Base-by-base conservation (phyloP, 768 basidiomycete species). In the Scleroderma citrinum region DNA sequence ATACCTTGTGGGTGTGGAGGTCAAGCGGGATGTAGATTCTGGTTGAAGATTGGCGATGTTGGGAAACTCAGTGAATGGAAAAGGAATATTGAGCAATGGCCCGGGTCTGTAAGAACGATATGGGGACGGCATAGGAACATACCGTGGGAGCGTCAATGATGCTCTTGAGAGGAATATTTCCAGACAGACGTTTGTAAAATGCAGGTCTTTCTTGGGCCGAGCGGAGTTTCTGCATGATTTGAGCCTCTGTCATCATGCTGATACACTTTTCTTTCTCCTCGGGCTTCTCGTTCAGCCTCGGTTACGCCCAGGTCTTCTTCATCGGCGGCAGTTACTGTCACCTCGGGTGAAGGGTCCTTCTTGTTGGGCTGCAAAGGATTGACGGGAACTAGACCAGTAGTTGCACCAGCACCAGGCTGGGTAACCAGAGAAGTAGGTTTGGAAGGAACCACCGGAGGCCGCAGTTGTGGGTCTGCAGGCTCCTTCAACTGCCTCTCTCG, bases 191-290 rank as follows among this genome's bases (percentile, higher is more conserved):
- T n/a, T n/a, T n/a, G n/a, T n/a, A n/a, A n/a, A n/a, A n/a, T n/a
- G n/a, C n/a, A n/a, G n/a, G n/a, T n/a, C n/a, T n/a, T n/a, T n/a
- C n/a, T n/a, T n/a, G n/a, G n/a, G n/a, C n/a, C n/a, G 82, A 82
- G 55, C 92, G 76, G 56, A 99, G 73, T 71, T 95, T 96, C 65
- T 94, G 90, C 94, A 97, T 96, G 59, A 98, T 94, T 72, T 99
- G 95, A 43, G 85, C 87, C 69, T 99, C 95, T 44, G 87, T 88
- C 90, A 99, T 91, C 34, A 92, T 89, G 55, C 90, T 93, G 59
- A 97, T 95, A 53, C 95, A 78, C 70, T 92, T 87, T 48, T 74
- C 82, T 66, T 86, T 87, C 53, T 76, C 75, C 44, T 72, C 71
- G 32, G 66, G 69, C 60, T 76, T 65, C 66, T 81, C 83, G 53